Base-by-base conservation (phyloP, 768 basidiomycete genomes). In the Cystofilobasidium macerans region DNA sequence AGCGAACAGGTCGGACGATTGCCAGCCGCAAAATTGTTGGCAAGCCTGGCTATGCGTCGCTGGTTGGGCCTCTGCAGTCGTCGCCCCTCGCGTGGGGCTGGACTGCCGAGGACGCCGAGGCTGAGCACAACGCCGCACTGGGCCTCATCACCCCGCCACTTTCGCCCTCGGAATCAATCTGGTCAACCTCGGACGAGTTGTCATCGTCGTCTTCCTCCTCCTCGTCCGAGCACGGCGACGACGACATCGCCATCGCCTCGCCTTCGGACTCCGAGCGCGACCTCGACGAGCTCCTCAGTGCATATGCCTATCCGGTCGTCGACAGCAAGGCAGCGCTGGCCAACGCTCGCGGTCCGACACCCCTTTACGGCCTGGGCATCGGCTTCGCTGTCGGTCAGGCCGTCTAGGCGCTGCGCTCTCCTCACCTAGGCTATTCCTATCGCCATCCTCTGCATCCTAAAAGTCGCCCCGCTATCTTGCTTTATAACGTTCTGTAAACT, bases 221-320 rank as follows among this genome's bases (percentile, higher is more conserved):
- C 18, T 59, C 57, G 35, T 57, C 57, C 30, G 48, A 47, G n/a
- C 36, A 64, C 48, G 64, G 45, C n/a, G 64, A 65, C 43, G 64
- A 65, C 12, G 57, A 59, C 30, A 26, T 18, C 26, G 64, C 20
- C 58, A 40, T 59, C 58, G 36, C 36, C 8, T 38, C 58, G 51
- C 51, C 51, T 8, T 32, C 51, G 28, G 3, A 26, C 18, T 54
- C 51, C 51, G 51, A 54, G 28, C 16, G n/a, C 18, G 51, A 54
- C 28, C 7, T 32, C 51, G 51, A 54, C 30, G 51, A 54, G 13
- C 51, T 54, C 18, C 51, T 54, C 51, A 30, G 51, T 14, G 28
- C 51, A 13, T 54, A 54, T 30, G 9, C 51, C 9, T 54, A 54
- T 30, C 18, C 51, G 30, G 7, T 18, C 51, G 30, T n/a, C 28